Percentiles rank a stretch among this genome's conserved stretches.
Evolutionary conservation across 2,329 filamentous ascomycete genomes (phyloP).

Genomic region (Apiospora saccharicola): DNA sequence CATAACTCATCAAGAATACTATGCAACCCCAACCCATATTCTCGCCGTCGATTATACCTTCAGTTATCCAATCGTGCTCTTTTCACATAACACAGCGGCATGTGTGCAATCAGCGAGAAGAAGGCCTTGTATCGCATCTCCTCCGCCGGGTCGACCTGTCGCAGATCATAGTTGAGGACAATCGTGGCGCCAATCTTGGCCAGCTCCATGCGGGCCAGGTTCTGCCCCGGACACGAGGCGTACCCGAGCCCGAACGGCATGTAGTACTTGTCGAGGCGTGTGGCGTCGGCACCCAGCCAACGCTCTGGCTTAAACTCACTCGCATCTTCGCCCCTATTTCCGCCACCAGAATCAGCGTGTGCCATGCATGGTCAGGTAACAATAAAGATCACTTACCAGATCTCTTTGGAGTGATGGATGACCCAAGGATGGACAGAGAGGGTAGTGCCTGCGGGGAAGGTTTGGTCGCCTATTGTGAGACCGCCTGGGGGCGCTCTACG

Average conservation of each 20-base stretch:
- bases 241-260: slow-evolving; percentile 29
- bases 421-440: slow-evolving; percentile 29
- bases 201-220: slow-evolving; percentile 31
- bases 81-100: slow-evolving; percentile 14
- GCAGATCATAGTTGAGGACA: slow-evolving; percentile 31
- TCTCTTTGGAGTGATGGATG: slow-evolving; percentile 27
- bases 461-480: slow-evolving; percentile 25
- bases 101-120: slow-evolving; percentile 22
- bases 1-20: background rate
- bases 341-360: background rate
- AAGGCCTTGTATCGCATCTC: slow-evolving; percentile 25
- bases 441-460: slow-evolving; percentile 27
- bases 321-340: slow-evolving; percentile 24
- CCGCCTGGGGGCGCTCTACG: slow-evolving; percentile 30
- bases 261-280: slow-evolving; percentile 26
- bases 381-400: slow-evolving; percentile 10
- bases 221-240: slow-evolving; percentile 31
- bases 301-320: slow-evolving; percentile 29
- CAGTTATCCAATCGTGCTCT: background rate
- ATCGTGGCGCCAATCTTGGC: slow-evolving; percentile 32
- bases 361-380: too few species aligned
- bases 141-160: slow-evolving; percentile 29
- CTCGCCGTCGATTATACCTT: background rate
- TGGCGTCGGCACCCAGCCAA: slow-evolving; percentile 26
- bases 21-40: background rate